Base-by-base conservation (phyloP, 2,329 filamentous ascomycete genomes). In the Neospermospora avenae region DNA sequence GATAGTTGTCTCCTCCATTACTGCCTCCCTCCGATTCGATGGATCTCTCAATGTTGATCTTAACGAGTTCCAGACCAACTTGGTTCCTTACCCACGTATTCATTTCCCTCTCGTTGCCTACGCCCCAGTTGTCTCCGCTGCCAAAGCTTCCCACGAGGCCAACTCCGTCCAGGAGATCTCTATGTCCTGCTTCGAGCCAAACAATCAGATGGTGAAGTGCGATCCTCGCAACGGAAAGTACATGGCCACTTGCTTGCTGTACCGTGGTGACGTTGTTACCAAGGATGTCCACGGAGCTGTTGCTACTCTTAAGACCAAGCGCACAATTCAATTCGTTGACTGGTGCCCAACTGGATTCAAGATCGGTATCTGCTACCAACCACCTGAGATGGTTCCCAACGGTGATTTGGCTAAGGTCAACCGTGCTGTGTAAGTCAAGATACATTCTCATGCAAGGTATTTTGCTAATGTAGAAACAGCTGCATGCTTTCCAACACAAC, bases 181-280 rank as follows among this genome's bases (percentile, higher is more conserved):
- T 78, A 96, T 93, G 87, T 91, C 91, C 69, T 98, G 93, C 88
- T 99, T 99, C 82, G 93, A 99, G 86, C 92, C 93, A 72, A 90
- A 97, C 87, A 97, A 96, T 87, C 93, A 99, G 88, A 99, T 99
- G 93, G 93, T 99, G 77, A 96, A 96, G 85, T 99, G 93, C 76
- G 95, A 99, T 77, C 93, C 93, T 71, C 92, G 93, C 74, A 93
- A 96, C 78, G 93, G 93, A 80, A 99, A 99, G 85, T 99, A 99
- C 86, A 99, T 99, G 93, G 93, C 93, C 68, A 97, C 93, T 72
- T 97, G 93, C 79, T 80, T 99, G 80, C 82, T 99, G 77, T 99
- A 99, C 86, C 93, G 93, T 76, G 95, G 93, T 78, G 95, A 98
- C 73, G 93, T 99, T 71, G 95, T 98, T 65, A 91, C 93, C 79